A percentile compares a stretch with the other conserved stretches of the same genome.
Evolutionary conservation across 108 stramenopile genomes (phyloP).

Genomic region (Schizochytrium sp.): DNA sequence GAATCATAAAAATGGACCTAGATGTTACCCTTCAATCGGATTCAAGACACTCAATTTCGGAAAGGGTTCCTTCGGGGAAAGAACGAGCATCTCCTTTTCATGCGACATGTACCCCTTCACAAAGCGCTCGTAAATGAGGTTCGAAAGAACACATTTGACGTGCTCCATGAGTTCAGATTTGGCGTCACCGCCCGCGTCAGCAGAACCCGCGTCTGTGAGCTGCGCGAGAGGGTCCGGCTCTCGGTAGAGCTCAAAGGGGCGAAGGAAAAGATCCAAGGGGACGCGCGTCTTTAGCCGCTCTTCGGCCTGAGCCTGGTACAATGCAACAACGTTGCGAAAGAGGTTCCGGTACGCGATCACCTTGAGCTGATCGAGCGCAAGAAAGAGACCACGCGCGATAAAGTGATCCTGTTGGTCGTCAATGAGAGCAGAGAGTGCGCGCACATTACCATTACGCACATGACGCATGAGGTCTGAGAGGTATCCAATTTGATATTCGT

Average conservation of each 20-base stretch:
- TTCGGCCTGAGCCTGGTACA: constrained; percentile 36
- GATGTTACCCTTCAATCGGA: no score
- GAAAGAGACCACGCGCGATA: constrained; percentile 70
- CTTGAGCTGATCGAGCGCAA: constrained; percentile 83
- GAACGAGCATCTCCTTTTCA: constrained; percentile 72
- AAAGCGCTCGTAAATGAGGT: constrained; percentile 75
- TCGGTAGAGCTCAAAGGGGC: constrained; percentile 64
- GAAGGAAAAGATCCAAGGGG: constrained; percentile 53
- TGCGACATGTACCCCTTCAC: constrained; percentile 87
- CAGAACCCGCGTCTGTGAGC: constrained; percentile 16
- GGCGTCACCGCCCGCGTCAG: constrained; percentile 19
- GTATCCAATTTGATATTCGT: constrained; percentile 69
- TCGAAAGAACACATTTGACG: constrained; percentile 90
- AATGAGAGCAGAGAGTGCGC: constrained; percentile 70
- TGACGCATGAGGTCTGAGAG: constrained; percentile 65
- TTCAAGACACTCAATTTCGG: constrained; percentile 37
- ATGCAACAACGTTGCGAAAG: constrained; percentile 69
- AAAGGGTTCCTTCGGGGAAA: constrained; percentile 87
- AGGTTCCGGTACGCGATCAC: constrained; percentile 86
- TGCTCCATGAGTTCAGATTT: constrained; percentile 73
- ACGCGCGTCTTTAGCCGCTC: constrained; percentile 52
- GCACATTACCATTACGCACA: constrained; percentile 71
- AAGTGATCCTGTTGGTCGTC: constrained; percentile 54
- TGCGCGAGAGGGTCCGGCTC: constrained; percentile 42
- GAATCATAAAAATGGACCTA: no score